A percentile compares a stretch with the other conserved stretches of the same genome.
phyloP scores from a whole-genome alignment of 2,329 filamentous ascomycete species.

The Pseudomassariella vexata region DNA sequence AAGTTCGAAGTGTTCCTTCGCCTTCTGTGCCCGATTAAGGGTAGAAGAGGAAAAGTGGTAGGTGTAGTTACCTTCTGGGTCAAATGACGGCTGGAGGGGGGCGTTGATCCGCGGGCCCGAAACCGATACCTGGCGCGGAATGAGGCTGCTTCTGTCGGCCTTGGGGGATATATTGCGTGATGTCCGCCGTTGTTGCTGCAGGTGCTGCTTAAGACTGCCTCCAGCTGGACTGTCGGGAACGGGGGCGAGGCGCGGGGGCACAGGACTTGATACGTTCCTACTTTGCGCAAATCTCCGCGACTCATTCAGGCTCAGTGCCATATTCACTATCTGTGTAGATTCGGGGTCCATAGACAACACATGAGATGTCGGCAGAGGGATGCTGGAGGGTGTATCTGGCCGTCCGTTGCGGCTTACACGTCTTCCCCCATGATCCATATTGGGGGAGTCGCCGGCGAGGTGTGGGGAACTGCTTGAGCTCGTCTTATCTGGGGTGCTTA shows the following conservation, averaged over 20 bases:
- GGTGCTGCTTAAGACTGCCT: constrained; percentile 59
- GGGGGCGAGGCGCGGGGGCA: constrained; percentile 45
- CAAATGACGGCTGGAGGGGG: constrained; percentile 42
- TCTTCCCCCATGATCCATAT: constrained; percentile 14
- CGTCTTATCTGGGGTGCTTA: constrained; percentile 11
- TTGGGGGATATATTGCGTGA: constrained; percentile 58
- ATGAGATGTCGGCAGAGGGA: constrained; percentile 15
- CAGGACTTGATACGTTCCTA: constrained; percentile 47
- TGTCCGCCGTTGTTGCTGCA: constrained; percentile 63
- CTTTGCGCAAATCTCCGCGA: constrained; percentile 61
- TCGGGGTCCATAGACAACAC: constrained; percentile 62
- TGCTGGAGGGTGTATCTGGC: constrained; percentile 13
- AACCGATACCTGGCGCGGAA: constrained; percentile 34
- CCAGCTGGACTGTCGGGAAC: constrained; percentile 47
- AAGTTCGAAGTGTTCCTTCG: constrained; percentile 78
- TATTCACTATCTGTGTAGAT: constrained; percentile 83
- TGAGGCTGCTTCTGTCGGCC: constrained; percentile 32
- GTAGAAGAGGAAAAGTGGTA: constrained; percentile 76
- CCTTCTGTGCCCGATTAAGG: constrained; percentile 74
- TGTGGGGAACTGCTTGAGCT: constrained; percentile 7
- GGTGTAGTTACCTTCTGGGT: constrained; percentile 43
- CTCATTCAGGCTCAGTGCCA: constrained; percentile 85
- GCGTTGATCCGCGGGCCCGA: constrained; percentile 35
- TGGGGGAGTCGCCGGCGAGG: constrained; percentile 10
- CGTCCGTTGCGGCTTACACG: constrained; percentile 20